phyloP scores from a whole-genome alignment of 2,329 filamentous ascomycete genomes.

The Immersiporthe knoxdaviesiana region DNA sequence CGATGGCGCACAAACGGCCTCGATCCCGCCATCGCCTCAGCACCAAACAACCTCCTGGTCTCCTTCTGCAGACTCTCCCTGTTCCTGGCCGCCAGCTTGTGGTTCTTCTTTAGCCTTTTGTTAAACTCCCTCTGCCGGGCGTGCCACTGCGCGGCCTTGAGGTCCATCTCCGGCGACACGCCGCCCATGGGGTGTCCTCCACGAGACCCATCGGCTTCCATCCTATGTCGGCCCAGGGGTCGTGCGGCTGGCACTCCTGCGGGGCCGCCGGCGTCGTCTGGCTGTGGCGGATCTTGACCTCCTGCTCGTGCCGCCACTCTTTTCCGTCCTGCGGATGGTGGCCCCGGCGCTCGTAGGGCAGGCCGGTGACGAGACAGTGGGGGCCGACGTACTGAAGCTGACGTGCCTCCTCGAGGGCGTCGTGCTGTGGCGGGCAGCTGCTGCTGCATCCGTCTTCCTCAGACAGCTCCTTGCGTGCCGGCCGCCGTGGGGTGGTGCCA shows the following conservation, averaged over 20 bases:
- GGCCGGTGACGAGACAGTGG: conserved; percentile 8
- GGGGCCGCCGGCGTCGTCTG: neutral
- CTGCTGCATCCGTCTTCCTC: neutral
- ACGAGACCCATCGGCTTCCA: conserved; percentile 12
- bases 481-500: neutral
- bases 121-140: conserved; percentile 3
- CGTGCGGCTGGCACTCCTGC: conserved; percentile 7
- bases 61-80: neutral
- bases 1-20: conserved; percentile 7
- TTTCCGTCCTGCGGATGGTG: conserved; percentile 2
- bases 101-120: neutral
- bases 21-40: neutral
- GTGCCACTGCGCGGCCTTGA: conserved; percentile 5
- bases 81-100: neutral
- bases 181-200: conserved; percentile 17
- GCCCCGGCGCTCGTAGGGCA: neutral
- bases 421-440: neutral
- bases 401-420: neutral
- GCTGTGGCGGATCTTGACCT: neutral
- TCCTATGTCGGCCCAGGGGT: conserved; percentile 12
- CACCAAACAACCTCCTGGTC: conserved; percentile 2
- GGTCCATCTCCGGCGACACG: conserved; percentile 5
- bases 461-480: neutral
- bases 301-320: conserved; percentile 3
- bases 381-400: neutral